phyloP scores from a whole-genome alignment of 331 rosid species.

The Telfairia occidentalis region DNA sequence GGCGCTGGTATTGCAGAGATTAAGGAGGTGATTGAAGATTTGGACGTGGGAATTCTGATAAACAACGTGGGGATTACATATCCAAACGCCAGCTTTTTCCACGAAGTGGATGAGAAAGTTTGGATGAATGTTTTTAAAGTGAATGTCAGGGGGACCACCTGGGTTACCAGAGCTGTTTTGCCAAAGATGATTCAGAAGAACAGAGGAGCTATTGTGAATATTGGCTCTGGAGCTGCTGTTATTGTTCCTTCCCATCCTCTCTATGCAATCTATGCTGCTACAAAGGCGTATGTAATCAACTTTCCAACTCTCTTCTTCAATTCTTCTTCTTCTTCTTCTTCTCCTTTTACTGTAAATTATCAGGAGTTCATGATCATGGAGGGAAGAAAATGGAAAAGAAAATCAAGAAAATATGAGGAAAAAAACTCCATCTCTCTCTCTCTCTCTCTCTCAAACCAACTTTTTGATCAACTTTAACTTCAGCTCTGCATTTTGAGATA shows the following conservation, averaged over 20 bases:
- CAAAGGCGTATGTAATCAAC: constrained; percentile 53
- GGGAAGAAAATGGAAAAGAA: not conserved
- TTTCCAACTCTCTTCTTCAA: not conserved
- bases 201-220: constrained; percentile 61
- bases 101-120: constrained; percentile 51
- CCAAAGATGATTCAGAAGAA: constrained; percentile 38
- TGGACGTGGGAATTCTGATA: constrained; percentile 61
- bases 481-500: not conserved
- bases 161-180: constrained; percentile 39
- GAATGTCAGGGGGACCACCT: constrained; percentile 46
- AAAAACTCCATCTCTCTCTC: not conserved
- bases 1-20: constrained; percentile 15
- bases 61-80: constrained; percentile 71
- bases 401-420: not conserved
- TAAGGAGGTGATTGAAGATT: constrained; percentile 18
- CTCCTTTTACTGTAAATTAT: not conserved
- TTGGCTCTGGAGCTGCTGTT: constrained; percentile 62
- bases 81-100: constrained; percentile 41
- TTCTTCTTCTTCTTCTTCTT: not conserved
- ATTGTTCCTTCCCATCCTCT: constrained; percentile 81
- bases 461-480: not conserved
- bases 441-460: not conserved
- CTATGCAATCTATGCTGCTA: constrained; percentile 51
- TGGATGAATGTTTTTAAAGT: constrained; percentile 58
- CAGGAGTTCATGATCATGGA: not conserved